phyloP scores from a whole-genome alignment of 495 filamentous ascomycete species.

The Neurospora tetrasperma region DNA sequence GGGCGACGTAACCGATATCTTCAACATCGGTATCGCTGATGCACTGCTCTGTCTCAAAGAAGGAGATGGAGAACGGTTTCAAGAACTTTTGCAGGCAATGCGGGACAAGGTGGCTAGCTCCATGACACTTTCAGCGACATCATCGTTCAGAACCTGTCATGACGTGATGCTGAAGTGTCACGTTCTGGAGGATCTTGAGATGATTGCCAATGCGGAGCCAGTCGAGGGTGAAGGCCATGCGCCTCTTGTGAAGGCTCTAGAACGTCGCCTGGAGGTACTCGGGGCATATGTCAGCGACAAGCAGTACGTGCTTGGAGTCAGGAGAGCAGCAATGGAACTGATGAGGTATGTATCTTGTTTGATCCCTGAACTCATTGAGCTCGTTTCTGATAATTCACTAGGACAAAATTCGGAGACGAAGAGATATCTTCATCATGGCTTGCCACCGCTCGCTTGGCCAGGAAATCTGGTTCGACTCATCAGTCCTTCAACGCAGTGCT shows the following conservation, averaged over 20 bases:
- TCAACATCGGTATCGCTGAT: conserved; percentile 70
- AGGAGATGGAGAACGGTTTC: conserved; percentile 44
- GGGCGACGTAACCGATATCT: conserved; percentile 51
- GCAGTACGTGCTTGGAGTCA: conserved; percentile 83
- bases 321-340: conserved; percentile 75
- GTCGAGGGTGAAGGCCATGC: conserved; percentile 27
- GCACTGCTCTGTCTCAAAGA: conserved; percentile 56
- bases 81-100: conserved; percentile 47
- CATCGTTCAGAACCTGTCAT: conserved; percentile 72
- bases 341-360: conserved; percentile 39
- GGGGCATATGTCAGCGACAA: conserved; percentile 84
- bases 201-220: conserved; percentile 48
- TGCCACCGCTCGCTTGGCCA: conserved; percentile 70
- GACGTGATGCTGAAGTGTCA: conserved; percentile 75
- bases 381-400: conserved; percentile 25
- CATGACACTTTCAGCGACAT: conserved; percentile 61
- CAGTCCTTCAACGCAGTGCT: conserved; percentile 90
- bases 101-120: conserved; percentile 61
- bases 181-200: conserved; percentile 75
- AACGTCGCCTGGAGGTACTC: conserved; percentile 68
- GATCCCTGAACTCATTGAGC: conserved; percentile 17
- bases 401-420: conserved; percentile 42
- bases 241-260: conserved; percentile 48
- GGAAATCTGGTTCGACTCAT: conserved; percentile 70
- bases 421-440: conserved; percentile 83